phyloP scores from a whole-genome alignment of 805 yeast genomes.

The Osmozyma mogii region DNA sequence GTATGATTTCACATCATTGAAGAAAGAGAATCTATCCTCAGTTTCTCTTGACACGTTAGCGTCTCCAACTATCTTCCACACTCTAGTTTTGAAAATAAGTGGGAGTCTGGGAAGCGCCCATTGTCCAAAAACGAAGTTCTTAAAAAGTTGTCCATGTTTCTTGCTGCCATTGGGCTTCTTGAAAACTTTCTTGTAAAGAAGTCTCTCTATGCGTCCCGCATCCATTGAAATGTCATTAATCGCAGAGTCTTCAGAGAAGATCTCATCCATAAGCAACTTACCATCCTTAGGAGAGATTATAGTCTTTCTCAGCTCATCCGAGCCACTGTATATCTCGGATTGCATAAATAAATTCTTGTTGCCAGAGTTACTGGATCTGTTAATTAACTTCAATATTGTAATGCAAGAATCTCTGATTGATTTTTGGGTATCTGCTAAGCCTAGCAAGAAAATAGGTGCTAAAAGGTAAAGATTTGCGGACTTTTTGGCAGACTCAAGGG shows the following conservation, averaged over 20 bases:
- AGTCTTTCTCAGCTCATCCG: constrained; percentile 38
- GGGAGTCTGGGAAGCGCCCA: constrained; percentile 34
- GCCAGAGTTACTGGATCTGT: constrained; percentile 30
- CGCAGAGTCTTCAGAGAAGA: constrained; percentile 13
- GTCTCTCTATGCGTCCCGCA: constrained; percentile 14
- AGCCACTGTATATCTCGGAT: constrained; percentile 50
- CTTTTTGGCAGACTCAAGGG: constrained; percentile 14
- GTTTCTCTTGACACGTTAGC: constrained; percentile 12
- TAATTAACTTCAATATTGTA: constrained; percentile 14
- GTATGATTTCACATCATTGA: constrained; percentile 23
- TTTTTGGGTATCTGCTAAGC: constrained; percentile 43
- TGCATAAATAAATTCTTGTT: constrained; percentile 38
- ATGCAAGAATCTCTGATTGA: constrained; percentile 36
- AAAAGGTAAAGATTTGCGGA: constrained; percentile 41
- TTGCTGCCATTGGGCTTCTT: constrained; percentile 39
- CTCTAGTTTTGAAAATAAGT: constrained; percentile 42
- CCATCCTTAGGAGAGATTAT: constrained; percentile 62
- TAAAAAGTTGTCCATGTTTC: constrained; percentile 45
- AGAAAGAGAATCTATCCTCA: constrained; percentile 26
- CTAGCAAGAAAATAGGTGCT: constrained; percentile 50
- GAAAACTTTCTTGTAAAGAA: constrained; percentile 27
- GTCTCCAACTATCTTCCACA: constrained; percentile 23
- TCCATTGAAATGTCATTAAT: constrained; percentile 26
- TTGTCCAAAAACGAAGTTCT: constrained; percentile 63
- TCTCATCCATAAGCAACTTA: constrained; percentile 24